These are phyloP conservation scores for Eucalyptus brandiana DNA, from an alignment of 345 rosid genomes.

Conservation along the genomic window DNA sequence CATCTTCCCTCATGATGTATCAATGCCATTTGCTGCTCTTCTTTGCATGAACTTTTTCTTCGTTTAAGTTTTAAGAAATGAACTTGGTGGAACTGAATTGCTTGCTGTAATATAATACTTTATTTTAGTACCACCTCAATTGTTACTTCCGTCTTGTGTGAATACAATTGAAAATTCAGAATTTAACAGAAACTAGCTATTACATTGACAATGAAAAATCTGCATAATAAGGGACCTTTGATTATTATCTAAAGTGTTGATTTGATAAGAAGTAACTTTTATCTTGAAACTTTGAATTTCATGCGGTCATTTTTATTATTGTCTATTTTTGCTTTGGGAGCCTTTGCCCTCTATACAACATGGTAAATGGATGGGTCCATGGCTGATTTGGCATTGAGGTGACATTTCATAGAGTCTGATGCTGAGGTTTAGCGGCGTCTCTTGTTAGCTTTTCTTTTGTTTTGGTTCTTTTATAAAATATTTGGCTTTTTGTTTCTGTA, in stretches of 20 bases:
- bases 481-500: neutral
- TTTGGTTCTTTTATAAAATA: neutral
- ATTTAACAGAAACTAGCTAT: neutral
- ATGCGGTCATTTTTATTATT: neutral
- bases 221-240: neutral
- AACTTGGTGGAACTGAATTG: neutral
- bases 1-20: neutral
- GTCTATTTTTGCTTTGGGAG: neutral
- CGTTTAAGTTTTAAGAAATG: neutral
- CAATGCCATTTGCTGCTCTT: neutral
- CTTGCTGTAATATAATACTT: neutral
- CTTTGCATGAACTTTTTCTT: neutral
- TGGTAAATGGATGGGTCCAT: neutral
- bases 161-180: neutral
- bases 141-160: neutral
- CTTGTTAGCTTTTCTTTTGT: neutral
- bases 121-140: neutral
- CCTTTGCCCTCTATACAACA: neutral
- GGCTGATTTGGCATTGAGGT: neutral
- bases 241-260: neutral
- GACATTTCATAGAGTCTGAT: neutral
- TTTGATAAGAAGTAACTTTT: neutral
- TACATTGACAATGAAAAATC: neutral
- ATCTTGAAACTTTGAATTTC: neutral
- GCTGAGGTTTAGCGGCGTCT: neutral